These are phyloP conservation scores for Leishmania braziliensis DNA, from an alignment of 208 protist species.

Conservation along the genomic window DNA sequence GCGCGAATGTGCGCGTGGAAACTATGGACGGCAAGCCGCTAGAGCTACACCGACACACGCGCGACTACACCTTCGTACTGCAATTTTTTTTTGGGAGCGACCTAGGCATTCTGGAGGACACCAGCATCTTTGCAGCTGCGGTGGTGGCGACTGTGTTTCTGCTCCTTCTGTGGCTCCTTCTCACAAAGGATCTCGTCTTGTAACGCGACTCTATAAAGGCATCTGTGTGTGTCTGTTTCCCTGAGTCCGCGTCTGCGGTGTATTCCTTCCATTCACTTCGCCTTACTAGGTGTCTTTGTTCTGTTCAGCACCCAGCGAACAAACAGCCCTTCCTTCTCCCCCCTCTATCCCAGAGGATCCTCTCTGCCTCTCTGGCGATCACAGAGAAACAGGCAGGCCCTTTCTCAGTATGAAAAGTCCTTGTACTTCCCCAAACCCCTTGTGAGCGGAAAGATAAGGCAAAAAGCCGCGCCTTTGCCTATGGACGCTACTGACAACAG, in stretches of 20 bases:
- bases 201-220: constrained; percentile 8
- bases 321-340: background rate
- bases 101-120: constrained; percentile 27
- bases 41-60: constrained; percentile 16
- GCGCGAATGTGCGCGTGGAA: constrained; percentile 35
- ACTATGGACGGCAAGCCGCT: constrained; percentile 23
- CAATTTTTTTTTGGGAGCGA: constrained; percentile 50
- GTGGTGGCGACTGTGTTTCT: constrained; percentile 36
- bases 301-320: background rate
- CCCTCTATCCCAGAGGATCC: background rate
- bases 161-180: constrained; percentile 58
- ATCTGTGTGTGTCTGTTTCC: background rate
- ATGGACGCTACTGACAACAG: background rate
- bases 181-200: constrained; percentile 68
- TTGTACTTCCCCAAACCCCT: too few relatives aligned
- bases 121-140: constrained; percentile 30
- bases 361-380: background rate
- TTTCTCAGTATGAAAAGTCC: too few relatives aligned
- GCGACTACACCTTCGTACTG: constrained; percentile 50
- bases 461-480: background rate
- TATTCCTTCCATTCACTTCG: too few relatives aligned
- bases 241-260: background rate
- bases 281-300: background rate
- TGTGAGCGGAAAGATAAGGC: background rate
- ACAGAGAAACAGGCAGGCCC: too few relatives aligned